Evolutionary conservation across 2,329 filamentous ascomycete species (phyloP), one percentile per base, ranked within the genome.

Genomic region (Aspergillus novoparasiticus): DNA sequence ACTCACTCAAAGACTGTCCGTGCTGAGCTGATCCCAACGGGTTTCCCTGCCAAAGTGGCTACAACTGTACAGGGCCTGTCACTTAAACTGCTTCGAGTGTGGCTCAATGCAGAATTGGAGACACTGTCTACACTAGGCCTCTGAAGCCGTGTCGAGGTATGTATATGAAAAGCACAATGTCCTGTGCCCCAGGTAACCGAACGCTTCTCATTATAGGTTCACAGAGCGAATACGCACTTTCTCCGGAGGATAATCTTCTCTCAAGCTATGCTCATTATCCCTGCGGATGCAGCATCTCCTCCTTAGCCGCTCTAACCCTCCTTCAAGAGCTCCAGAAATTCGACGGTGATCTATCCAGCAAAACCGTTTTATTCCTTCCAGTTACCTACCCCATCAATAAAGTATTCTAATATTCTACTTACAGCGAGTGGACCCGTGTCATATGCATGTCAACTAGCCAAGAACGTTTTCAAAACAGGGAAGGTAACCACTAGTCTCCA

Each of bases 401-500:
- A 4, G 34, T 43, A 8, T n/a, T 43, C 41, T 62, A 50, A 58
- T 60, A 36, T 57, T n/a, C 48, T 9, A 6, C 26, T 28, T 26
- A 23, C 3, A 75, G 72, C 87, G 46, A 81, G 84, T 60, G 82
- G 79, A 1, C 81, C 80, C 0, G 84, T 85, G 0, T 75, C 78
- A 3, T 71, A 81, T 26, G 81, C 75, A 0, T 77, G 82, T 32
- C 84, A 87, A 70, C 71, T 86, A 1, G 81, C 84, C 3, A 84
- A 83, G 67, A 82, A 83, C 32, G 76, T 82, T 3, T 86, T 83
- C 55, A 78, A 80, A 0, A 84, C 81, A 1, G 71, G 71, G 0
- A 79, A 75, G 54, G 74, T 86, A 58, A 81, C 87, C 55, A 78
- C 83, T 0, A 85, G 82, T 84, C 0, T 86, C 84, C 6, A 85